Percentiles rank a stretch among this genome's conserved stretches.
Conservation (phyloP, 148 eudicot species). For the Dianthus caryophyllus region DNA sequence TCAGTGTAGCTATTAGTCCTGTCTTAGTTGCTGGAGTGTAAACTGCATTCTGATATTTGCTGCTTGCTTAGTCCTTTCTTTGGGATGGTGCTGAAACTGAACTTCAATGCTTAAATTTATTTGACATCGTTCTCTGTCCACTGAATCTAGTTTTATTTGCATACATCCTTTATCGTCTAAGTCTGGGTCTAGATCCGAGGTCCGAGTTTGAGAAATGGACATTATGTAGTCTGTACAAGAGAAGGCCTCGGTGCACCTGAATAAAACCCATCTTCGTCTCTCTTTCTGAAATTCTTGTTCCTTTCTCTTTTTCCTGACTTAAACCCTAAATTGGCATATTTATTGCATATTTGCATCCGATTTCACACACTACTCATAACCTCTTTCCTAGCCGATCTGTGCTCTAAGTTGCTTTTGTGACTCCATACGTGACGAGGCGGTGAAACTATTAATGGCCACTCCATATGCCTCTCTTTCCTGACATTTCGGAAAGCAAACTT, state of each 20-base stretch:
- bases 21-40: not conserved
- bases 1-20: not conserved
- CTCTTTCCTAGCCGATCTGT: conserved; percentile 28
- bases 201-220: conserved; percentile 26
- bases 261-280: not conserved
- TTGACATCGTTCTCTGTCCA: not conserved
- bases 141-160: not conserved
- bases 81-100: not conserved
- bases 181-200: too few relatives aligned
- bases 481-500: conserved; percentile 32
- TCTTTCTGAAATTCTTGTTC: not conserved
- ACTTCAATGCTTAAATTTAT: not conserved
- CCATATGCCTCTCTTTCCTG: conserved; percentile 37
- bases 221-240: conserved; percentile 6
- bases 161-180: not conserved
- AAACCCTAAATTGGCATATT: not conserved
- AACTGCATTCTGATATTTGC: not conserved
- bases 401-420: conserved; percentile 27
- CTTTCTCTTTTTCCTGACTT: not conserved
- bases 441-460: conserved; percentile 53
- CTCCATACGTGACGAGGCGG: conserved; percentile 50
- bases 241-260: conserved; percentile 9
- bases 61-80: conserved; percentile 1
- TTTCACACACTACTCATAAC: conserved; percentile 35
- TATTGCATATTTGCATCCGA: not conserved